phyloP scores from a whole-genome alignment of 2,329 filamentous ascomycete genomes.

The Fusarium stilboides region DNA sequence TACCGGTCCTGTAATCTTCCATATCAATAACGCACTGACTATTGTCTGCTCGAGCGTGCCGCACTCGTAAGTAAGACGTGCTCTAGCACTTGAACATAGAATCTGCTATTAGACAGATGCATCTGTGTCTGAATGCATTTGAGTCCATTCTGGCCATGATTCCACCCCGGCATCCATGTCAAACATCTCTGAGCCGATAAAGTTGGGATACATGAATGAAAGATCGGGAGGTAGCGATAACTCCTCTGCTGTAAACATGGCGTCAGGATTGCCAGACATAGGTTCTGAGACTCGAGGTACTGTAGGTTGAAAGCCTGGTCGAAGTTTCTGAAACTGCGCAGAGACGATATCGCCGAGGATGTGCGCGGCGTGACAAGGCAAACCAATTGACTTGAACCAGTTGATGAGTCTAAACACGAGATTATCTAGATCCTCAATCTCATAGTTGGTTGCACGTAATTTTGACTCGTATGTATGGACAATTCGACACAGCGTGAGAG shows the following conservation, averaged over 20 bases:
- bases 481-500: constrained; percentile 45
- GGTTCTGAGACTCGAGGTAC: background rate
- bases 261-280: background rate
- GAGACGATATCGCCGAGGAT: constrained; percentile 46
- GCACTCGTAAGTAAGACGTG: no score
- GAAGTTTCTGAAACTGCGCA: constrained; percentile 43
- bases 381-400: constrained; percentile 47
- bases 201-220: constrained; percentile 19
- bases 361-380: constrained; percentile 47
- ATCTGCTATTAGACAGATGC: background rate
- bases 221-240: constrained; percentile 18
- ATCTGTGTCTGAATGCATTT: constrained; percentile 13
- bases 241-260: background rate
- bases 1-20: no score
- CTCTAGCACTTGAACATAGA: background rate
- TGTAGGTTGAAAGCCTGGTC: constrained; percentile 23
- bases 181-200: constrained; percentile 28
- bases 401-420: constrained; percentile 38
- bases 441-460: constrained; percentile 25
- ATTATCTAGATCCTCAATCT: constrained; percentile 33
- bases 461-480: constrained; percentile 44
- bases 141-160: constrained; percentile 25
- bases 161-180: constrained; percentile 14
- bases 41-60: background rate
- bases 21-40: background rate